Conservation (phyloP, 2,329 filamentous ascomycete species). For the Hortaea werneckii region DNA sequence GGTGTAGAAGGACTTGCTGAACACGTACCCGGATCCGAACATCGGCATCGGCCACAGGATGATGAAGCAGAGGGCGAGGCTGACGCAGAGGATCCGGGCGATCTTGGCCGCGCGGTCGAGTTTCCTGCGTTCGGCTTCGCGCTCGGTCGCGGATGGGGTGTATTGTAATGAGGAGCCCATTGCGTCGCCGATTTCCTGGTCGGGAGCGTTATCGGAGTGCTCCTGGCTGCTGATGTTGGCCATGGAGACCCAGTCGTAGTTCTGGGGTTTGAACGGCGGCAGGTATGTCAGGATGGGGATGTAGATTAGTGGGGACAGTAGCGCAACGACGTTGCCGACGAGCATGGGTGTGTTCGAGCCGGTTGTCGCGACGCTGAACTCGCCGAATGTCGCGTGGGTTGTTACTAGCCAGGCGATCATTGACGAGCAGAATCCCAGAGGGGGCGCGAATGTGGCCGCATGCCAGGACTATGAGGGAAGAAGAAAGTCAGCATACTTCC, state of each 20-base stretch:
- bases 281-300: conserved; percentile 64
- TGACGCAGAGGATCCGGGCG: conserved; percentile 47
- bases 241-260: conserved; percentile 81
- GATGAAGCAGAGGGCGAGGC: conserved; percentile 60
- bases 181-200: conserved; percentile 56
- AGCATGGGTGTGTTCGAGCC: conserved; percentile 84
- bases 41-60: conserved; percentile 88
- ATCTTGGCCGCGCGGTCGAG: conserved; percentile 38
- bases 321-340: conserved; percentile 72
- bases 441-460: conserved; percentile 59
- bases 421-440: conserved; percentile 58
- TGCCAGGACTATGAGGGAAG: conserved; percentile 56
- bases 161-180: conserved; percentile 38
- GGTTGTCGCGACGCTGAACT: conserved; percentile 61
- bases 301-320: conserved; percentile 66
- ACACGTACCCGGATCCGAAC: conserved; percentile 74
- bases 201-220: conserved; percentile 57
- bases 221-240: conserved; percentile 66
- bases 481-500: neutral
- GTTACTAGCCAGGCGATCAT: conserved; percentile 72
- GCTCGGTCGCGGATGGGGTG: conserved; percentile 23
- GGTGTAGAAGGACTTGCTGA: conserved; percentile 65
- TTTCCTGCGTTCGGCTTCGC: conserved; percentile 32
- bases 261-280: conserved; percentile 52
- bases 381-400: conserved; percentile 57